These are phyloP conservation scores for Elsinoe arachidis DNA, from an alignment of 2,329 filamentous ascomycete genomes.

Conservation along the genomic window DNA sequence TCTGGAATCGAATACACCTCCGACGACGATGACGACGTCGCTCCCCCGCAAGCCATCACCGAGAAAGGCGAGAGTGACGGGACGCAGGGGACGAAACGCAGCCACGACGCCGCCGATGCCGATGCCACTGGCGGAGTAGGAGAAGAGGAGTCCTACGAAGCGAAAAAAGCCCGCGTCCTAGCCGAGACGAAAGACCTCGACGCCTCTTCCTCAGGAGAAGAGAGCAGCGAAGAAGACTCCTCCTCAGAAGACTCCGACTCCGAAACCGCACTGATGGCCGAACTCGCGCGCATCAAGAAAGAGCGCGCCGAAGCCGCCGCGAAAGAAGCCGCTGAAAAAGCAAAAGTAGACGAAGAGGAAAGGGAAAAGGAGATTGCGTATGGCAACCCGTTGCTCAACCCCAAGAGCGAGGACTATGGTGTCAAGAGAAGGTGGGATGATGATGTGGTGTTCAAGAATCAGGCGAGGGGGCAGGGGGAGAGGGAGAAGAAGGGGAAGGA, in stretches of 20 bases:
- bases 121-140: conserved; percentile 42
- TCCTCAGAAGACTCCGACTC: too few relatives aligned
- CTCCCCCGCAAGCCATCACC: conserved; percentile 36
- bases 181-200: conserved; percentile 85
- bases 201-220: conserved; percentile 50
- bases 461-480: conserved; percentile 88
- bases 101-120: conserved; percentile 45
- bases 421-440: conserved; percentile 95
- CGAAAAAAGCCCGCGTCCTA: conserved; percentile 76
- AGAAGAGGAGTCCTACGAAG: conserved; percentile 53
- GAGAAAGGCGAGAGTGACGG: conserved; percentile 26
- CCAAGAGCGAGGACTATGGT: conserved; percentile 64
- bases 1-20: conserved; percentile 49
- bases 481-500: conserved; percentile 62
- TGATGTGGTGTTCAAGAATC: conserved; percentile 98
- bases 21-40: conserved; percentile 18
- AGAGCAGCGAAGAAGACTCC: conserved; percentile 27
- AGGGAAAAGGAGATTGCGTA: conserved; percentile 81
- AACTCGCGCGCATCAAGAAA: conserved; percentile 86
- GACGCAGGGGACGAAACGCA: conserved; percentile 49
- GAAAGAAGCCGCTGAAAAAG: conserved; percentile 70
- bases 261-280: conserved; percentile 79
- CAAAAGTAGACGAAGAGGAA: conserved; percentile 72
- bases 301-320: conserved; percentile 76
- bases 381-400: conserved; percentile 85